Base-by-base conservation (phyloP, 1,284 basidiomycete genomes). In the Papiliotrema laurentii region DNA sequence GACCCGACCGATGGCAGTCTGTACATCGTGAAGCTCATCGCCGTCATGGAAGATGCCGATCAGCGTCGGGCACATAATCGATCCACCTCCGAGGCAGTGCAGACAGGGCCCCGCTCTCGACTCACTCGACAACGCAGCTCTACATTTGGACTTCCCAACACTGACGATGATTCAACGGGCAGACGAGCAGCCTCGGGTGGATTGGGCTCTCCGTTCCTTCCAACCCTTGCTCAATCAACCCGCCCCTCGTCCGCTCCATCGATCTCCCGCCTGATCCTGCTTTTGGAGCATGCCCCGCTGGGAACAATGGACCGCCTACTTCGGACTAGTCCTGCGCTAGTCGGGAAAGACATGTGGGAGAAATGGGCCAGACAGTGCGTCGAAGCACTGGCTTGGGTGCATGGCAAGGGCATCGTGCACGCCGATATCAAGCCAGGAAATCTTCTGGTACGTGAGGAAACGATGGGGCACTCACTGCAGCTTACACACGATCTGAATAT, bases 401-500 rank as follows among this genome's bases (percentile, higher is more conserved):
- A 78, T 53, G 51, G 61, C 6, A 66, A 72, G 33, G 72, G 73
- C 5, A 68, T 78, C 19, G 59, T 78, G 22, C 76, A 77, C 52
- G 75, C 70, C 14, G 77, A 78, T 60, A 58, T 78, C 54, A 78
- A 78, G 61, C 73, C 75, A 13, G 64, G 65, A 13, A 68, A 72
- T 45, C 49, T 67, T 16, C 51, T 69, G 10, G 66, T 68, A 54
- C 54, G 66, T 70, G n/a, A 26, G 26, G 25, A 38, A 11, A n/a
- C 35, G 9, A 46, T 37, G 24, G 31, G 13, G 10, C 19, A n/a
- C 49, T 50, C 24, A 53, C 48, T 6, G 26, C 35, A 60, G 68
- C 63, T 77, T 45, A 71, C 74, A 13, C 50, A 61, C 44, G 54
- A 65, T 40, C 54, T 74, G 31, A 59, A 70, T 50, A 60, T 77